phyloP scores from a whole-genome alignment of 2,329 filamentous ascomycete genomes.

The Shiraia bambusicola region DNA sequence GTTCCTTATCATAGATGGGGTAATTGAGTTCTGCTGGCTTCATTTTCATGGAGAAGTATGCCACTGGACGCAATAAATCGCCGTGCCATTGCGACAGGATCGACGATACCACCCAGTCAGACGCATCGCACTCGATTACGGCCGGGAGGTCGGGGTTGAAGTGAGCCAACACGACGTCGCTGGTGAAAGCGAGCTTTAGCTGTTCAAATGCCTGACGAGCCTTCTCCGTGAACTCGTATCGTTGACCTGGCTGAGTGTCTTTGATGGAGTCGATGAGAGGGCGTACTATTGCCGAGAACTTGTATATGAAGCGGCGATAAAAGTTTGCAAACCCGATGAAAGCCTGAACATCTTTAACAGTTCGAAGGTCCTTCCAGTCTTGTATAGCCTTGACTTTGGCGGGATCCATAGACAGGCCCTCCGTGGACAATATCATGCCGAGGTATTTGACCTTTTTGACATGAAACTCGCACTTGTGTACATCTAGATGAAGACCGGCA shows the following conservation, averaged over 20 bases:
- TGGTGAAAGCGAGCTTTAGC: conserved; percentile 15
- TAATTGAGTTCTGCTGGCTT: conserved; percentile 32
- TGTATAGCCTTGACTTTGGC: conserved; percentile 12
- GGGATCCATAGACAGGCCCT: conserved; percentile 2
- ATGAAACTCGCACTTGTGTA: not conserved
- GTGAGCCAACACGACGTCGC: conserved; percentile 13
- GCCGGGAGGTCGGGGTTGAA: conserved; percentile 17
- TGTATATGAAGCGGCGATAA: conserved; percentile 31
- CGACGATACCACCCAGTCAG: conserved; percentile 8
- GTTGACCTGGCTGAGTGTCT: not conserved
- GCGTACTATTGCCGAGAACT: conserved; percentile 5
- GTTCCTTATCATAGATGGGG: conserved; percentile 41
- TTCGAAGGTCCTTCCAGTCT: conserved; percentile 19
- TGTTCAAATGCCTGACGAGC: conserved; percentile 4
- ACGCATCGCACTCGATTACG: conserved; percentile 25
- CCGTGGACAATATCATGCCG: not conserved
- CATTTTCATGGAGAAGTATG: conserved; percentile 27
- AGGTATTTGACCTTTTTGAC: conserved; percentile 3
- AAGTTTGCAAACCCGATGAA: conserved; percentile 41
- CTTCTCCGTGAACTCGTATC: not conserved
- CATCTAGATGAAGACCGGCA: not conserved
- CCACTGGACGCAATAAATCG: conserved; percentile 13
- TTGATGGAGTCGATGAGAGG: conserved; percentile 3
- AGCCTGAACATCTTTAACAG: conserved; percentile 16
- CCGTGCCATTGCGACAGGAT: conserved; percentile 11